Percentiles rank a stretch among this genome's conserved stretches.
Evolutionary conservation across 192 early-diverging fungal species (phyloP).

Genomic region (Coemansia sp.): DNA sequence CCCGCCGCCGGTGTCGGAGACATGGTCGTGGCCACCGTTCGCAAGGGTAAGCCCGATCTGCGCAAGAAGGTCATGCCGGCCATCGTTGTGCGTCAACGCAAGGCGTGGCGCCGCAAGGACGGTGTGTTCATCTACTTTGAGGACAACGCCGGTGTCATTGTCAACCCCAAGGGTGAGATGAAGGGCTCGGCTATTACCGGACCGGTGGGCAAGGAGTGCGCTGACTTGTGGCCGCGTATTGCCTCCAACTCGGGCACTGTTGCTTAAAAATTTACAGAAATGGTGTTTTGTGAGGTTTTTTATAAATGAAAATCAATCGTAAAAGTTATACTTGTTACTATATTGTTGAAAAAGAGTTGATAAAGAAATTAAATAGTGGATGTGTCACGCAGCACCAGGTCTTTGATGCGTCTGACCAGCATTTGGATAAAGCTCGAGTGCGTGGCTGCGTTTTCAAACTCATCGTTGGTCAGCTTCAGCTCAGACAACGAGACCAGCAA

Average conservation of each 20-base stretch:
- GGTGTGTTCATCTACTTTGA: constrained; percentile 99
- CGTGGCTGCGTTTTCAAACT: constrained; percentile 24
- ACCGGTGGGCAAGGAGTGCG: constrained; percentile 99
- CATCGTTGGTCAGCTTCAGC: constrained; percentile 37
- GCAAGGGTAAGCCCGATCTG: constrained; percentile 99
- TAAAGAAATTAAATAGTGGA: constrained; percentile 11
- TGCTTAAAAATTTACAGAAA: constrained; percentile 45
- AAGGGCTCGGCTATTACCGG: constrained; percentile 99
- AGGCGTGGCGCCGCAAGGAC: constrained; percentile 98
- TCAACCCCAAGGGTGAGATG: constrained; percentile 99
- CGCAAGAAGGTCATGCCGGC: constrained; percentile 99
- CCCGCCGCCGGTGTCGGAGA: constrained; percentile 98
- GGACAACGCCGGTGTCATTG: constrained; percentile 99
- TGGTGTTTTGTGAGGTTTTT: background rate
- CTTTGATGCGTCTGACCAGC: constrained; percentile 47
- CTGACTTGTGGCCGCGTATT: constrained; percentile 99
- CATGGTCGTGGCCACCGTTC: constrained; percentile 99
- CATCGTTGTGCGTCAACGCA: constrained; percentile 98
- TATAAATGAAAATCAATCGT: background rate
- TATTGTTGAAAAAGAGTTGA: background rate
- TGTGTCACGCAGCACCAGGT: constrained; percentile 44
- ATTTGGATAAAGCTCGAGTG: constrained; percentile 53
- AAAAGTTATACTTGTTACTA: background rate
- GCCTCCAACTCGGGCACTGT: constrained; percentile 86
- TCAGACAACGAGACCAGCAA: constrained; percentile 34